Evolutionary conservation across 805 yeast species (phyloP), one percentile per base, ranked within the genome.

Genomic region (Saturnispora dispora): DNA sequence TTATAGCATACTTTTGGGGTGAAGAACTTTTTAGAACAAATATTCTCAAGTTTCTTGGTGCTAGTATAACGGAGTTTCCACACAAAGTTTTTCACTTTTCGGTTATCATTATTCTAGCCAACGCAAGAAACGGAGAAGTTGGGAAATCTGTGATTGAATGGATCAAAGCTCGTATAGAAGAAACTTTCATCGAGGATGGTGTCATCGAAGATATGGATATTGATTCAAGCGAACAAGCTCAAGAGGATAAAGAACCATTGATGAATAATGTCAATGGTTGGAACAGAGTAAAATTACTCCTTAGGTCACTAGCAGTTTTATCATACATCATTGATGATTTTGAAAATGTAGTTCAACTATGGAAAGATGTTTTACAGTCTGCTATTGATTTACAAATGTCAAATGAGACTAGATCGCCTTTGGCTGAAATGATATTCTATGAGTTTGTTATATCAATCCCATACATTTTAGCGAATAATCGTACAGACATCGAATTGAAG

Each of bases 51-150:
- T 85, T 87, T 2, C 62, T 89, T 25, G 75, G 76, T 50, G 87
- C 95, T 2, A 76, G 86, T 43, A 73, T 84, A 10, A 68, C 78
- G 28, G 98, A 93, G 66, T 96, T 91, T 66, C 98, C 99, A 0
- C 96, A 90, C 56, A 93, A 90, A 64, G 77, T 84, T 53, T 79
- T 83, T 13, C 77, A 82, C n/a, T 66, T 91, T 52, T 77, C 88
- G 27, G 79, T 82, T 8, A 71, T 88, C 57, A 69, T 89, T 5
- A 75, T 83, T 60, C 71, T 82, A 22, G 81, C 87, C 45, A 83
- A 85, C 67, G 72, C 84, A 23, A 75, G 76, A 53, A 81, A 79
- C 64, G 75, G 78, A 35, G 70, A 77, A 37, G 81, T 87, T 42
- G 91, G 95, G 47, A 78, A 80, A 57, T 77, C 78, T 47, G 77